phyloP scores from a whole-genome alignment of 371 early-diverging fungal genomes.

The Dichotomocladium elegans region DNA sequence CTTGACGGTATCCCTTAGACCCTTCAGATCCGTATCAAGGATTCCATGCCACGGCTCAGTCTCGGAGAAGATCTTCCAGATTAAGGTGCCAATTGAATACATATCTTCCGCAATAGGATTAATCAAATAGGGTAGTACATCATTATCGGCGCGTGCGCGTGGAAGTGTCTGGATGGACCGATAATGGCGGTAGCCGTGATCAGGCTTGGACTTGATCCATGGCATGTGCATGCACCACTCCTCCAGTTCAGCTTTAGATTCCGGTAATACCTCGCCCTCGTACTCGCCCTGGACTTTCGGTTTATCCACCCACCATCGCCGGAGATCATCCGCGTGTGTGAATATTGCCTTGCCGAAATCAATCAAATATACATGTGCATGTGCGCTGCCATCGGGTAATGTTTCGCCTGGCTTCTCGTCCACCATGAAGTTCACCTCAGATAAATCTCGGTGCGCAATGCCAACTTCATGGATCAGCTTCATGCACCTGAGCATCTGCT shows the following conservation, averaged over 20 bases:
- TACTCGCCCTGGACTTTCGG: constrained; percentile 16
- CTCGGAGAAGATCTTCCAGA: constrained; percentile 64
- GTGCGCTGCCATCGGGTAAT: constrained; percentile 43
- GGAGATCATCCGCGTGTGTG: constrained; percentile 33
- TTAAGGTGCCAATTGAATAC: constrained; percentile 59
- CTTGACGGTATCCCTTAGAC: constrained; percentile 50
- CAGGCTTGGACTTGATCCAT: constrained; percentile 48
- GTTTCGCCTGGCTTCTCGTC: constrained; percentile 28
- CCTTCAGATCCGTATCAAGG: constrained; percentile 54
- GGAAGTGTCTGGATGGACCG: constrained; percentile 62
- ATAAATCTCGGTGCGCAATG: constrained; percentile 60
- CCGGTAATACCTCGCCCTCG: constrained; percentile 32
- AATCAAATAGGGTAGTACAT: constrained; percentile 39
- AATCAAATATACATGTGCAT: constrained; percentile 50
- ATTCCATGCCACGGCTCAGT: constrained; percentile 64
- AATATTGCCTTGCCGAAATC: constrained; percentile 64
- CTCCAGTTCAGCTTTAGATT: constrained; percentile 33
- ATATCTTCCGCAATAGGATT: constrained; percentile 60
- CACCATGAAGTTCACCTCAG: constrained; percentile 68
- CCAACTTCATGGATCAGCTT: constrained; percentile 49
- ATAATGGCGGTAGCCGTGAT: constrained; percentile 54
- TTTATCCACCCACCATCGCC: constrained; percentile 49
- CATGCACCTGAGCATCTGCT: constrained; percentile 54
- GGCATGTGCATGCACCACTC: constrained; percentile 46
- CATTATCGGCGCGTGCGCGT: constrained; percentile 38